Evolutionary conservation across 768 basidiomycete genomes (phyloP).

Genomic region (Mycena belliarum): DNA sequence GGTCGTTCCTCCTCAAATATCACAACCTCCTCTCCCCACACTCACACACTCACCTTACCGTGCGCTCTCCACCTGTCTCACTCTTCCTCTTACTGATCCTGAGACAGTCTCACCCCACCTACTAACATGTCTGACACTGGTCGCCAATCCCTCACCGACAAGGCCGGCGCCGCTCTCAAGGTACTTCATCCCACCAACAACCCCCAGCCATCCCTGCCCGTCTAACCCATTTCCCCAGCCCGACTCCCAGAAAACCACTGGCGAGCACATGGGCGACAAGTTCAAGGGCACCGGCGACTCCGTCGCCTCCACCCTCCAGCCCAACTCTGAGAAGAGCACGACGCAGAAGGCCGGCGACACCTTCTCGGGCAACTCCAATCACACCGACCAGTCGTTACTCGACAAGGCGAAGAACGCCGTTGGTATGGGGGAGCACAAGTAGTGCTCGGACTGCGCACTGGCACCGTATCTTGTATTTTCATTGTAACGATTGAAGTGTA

Average conservation of each 20-base stretch:
- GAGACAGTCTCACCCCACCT: not conserved
- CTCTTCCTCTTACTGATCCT: not conserved
- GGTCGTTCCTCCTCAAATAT: not conserved
- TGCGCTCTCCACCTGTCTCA: not conserved
- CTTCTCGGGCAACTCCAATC: slow-evolving; percentile 48
- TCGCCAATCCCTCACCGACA: slow-evolving; percentile 63
- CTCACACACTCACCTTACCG: too few relatives aligned
- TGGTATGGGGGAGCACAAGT: slow-evolving; percentile 41
- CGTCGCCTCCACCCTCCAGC: slow-evolving; percentile 48
- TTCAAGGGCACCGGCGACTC: slow-evolving; percentile 51
- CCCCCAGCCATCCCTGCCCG: not conserved
- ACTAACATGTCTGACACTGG: slow-evolving; percentile 52
- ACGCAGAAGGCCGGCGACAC: slow-evolving; percentile 52
- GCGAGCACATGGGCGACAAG: slow-evolving; percentile 52
- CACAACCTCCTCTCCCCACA: not conserved
- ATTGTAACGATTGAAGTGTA: not conserved
- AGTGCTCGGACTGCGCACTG: not conserved
- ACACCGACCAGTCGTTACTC: slow-evolving; percentile 46
- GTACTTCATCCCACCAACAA: too few relatives aligned
- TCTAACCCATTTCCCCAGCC: slow-evolving; percentile 37
- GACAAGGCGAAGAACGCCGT: slow-evolving; percentile 56
- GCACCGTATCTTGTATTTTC: not conserved
- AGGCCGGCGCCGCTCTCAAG: slow-evolving; percentile 52
- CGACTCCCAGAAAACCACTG: slow-evolving; percentile 55
- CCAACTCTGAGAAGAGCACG: slow-evolving; percentile 56